Base-by-base conservation (phyloP, 441 rosid species). In the Geranium incanum region DNA sequence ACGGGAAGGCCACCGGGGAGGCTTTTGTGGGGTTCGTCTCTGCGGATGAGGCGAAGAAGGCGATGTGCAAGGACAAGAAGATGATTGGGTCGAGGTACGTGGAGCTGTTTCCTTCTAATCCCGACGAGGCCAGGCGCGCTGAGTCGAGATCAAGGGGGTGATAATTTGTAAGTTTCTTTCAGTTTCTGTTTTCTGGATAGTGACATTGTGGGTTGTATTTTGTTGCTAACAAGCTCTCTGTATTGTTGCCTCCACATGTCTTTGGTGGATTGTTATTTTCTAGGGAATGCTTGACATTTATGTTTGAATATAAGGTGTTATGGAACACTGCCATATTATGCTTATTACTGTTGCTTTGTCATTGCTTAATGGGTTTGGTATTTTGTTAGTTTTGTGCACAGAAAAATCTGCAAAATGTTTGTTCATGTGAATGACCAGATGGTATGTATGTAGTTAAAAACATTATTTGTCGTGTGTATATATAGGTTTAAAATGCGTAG, bases 1-100 rank as follows among this genome's bases (percentile, higher is more conserved):
- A 90, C 78, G 98, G 98, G 74, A 90, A 87, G 78, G 93, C 98
- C 79, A 92, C 97, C 0, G 97, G 98, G 36, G 95, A 92, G 79
- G 96, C 96, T 8, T 92, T 75, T 72, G 97, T 87, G 70, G 96
- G 87, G 85, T 92, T 92, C 80, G 79, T 75, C 70, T 85, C 95
- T 0, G 74, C 72, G 0, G 96, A 86, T 2, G 98, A 90, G 81
- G 97, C 97, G 1, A 89, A 79, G 82, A 83, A 81, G 71, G 97
- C 98, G 2, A 92, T 92, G 97, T 71, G 76, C 73, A 92, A 86
- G 83, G 97, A 92, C 82, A 92, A 88, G 87, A 87, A 86, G 98
- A 84, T 86, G 18, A 88, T 92, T 13, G 95, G 97, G 39, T 78
- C 89, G 1, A 90, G 96, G 78, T 88, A 90, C 7, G 94, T 88